Base-by-base conservation (phyloP, 2,329 filamentous ascomycete genomes). In the Diaporthe citri region DNA sequence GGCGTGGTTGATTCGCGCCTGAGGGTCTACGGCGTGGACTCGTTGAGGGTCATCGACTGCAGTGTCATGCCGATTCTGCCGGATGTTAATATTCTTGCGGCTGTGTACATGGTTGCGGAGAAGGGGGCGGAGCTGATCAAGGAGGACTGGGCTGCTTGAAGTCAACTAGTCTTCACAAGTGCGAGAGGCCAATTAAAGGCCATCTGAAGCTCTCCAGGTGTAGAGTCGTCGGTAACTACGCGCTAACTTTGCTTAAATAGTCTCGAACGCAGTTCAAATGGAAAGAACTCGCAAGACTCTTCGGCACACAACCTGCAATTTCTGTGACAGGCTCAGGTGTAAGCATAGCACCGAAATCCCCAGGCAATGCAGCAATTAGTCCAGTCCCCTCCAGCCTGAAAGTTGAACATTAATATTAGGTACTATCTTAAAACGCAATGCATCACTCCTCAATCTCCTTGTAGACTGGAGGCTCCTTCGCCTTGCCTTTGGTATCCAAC, bases 1-100 rank as follows among this genome's bases (percentile, higher is more conserved):
- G 85, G 85, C n/a, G 85, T 86, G 8, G 85, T 86, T 0, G 81
- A 84, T 71, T 74, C 83, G 39, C 77, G 81, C 20, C 76, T 86
- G 59, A 75, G 80, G 55, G 85, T 87, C 0, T 86, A 85, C 75
- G 85, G 85, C 3, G 83, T 82, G 22, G 77, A 79, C 31, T 85
- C 84, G 70, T 77, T 87, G 59, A 80, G 85, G 22, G 79, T 86
- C 31, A 84, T 85, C 3, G 85, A 87, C 74, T 82, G 83, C 8
- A 83, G 83, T 39, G 81, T 86, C 36, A 82, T 86, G 39, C 85
- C 85, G 8, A 77, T 86, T 34, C 81, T 86, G 39, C 84, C 85
- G 8, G 74, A 77, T 31, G 80, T 78, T 2, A 81, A 82, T 73
- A 76, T 79, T 34, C 76, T 77, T 28, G 77, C 77, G 41, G 69